phyloP scores from a whole-genome alignment of 2,329 filamentous ascomycete genomes.

The Paraconiothyrium sp. region DNA sequence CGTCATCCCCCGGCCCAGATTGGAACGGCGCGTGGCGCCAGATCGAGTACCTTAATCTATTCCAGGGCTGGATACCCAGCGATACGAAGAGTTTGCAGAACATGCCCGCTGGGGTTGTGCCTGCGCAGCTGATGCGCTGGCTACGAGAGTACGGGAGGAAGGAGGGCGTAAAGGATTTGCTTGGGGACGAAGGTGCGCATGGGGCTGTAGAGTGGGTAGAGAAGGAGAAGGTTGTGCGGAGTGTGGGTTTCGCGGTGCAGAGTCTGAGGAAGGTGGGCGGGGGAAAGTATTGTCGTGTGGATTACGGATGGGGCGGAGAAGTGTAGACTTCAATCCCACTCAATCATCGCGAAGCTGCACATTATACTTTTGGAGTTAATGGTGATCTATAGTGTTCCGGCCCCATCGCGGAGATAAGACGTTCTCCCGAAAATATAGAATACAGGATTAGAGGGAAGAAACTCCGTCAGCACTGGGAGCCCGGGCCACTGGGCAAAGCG shows the following conservation, averaged over 20 bases:
- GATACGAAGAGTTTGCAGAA: slow-evolving; percentile 39
- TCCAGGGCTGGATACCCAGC: slow-evolving; percentile 57
- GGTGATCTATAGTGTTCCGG: neutral
- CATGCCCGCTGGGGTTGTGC: slow-evolving; percentile 48
- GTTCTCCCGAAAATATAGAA: neutral
- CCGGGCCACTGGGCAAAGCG: slow-evolving; percentile 1
- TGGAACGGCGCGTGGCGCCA: slow-evolving; percentile 57
- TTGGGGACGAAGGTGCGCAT: slow-evolving; percentile 2
- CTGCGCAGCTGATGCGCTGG: slow-evolving; percentile 47
- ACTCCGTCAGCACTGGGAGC: neutral
- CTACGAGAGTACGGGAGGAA: slow-evolving; percentile 43
- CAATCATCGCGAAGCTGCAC: neutral
- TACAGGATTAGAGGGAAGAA: neutral
- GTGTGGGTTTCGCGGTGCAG: slow-evolving; percentile 45
- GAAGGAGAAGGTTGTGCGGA: slow-evolving; percentile 47
- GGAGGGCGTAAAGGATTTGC: slow-evolving; percentile 20
- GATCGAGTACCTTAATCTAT: slow-evolving; percentile 52
- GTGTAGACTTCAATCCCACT: neutral
- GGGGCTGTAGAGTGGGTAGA: slow-evolving; percentile 49
- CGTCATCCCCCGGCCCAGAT: slow-evolving; percentile 37
- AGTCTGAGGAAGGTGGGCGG: slow-evolving; percentile 30
- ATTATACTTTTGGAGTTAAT: neutral
- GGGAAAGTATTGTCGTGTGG: slow-evolving; percentile 46
- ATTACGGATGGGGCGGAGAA: slow-evolving; percentile 46
- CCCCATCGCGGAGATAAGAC: neutral